Conservation (phyloP, 2,329 filamentous ascomycete genomes). For the Calonectria henricotiae region DNA sequence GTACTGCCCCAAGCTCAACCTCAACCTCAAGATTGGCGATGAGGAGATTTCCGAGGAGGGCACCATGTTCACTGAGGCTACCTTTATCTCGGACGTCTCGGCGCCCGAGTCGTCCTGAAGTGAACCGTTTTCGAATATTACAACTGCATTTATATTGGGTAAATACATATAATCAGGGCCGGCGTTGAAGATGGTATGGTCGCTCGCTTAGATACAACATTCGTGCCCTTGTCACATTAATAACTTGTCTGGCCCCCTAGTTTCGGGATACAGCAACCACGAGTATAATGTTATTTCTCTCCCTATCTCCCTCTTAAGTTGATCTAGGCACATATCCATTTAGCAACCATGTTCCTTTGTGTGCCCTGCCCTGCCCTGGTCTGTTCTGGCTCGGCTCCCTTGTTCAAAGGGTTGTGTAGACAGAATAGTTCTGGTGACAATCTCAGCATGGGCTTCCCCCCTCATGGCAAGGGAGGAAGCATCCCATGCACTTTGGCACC, state of each 20-base stretch:
- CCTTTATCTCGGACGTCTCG: slow-evolving; percentile 84
- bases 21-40: slow-evolving; percentile 91
- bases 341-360: not conserved
- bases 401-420: slow-evolving; percentile 17
- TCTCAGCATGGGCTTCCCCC: not conserved
- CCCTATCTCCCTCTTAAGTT: not conserved
- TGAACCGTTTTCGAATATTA: slow-evolving; percentile 42
- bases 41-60: slow-evolving; percentile 86
- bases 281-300: slow-evolving; percentile 39
- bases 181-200: slow-evolving; percentile 56
- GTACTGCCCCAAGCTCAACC: slow-evolving; percentile 80
- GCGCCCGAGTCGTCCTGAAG: slow-evolving; percentile 2
- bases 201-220: slow-evolving; percentile 53
- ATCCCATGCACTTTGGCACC: slow-evolving; percentile 4
- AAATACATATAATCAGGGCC: slow-evolving; percentile 52
- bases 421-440: slow-evolving; percentile 7
- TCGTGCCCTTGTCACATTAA: slow-evolving; percentile 46
- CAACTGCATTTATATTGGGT: slow-evolving; percentile 51
- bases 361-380: slow-evolving; percentile 17
- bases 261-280: slow-evolving; percentile 32
- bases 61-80: slow-evolving; percentile 87
- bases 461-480: slow-evolving; percentile 11
- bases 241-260: slow-evolving; percentile 35
- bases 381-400: not conserved
- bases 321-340: not conserved